Base-by-base conservation (phyloP, 305 asterid species). In the Fraxinus greggii region DNA sequence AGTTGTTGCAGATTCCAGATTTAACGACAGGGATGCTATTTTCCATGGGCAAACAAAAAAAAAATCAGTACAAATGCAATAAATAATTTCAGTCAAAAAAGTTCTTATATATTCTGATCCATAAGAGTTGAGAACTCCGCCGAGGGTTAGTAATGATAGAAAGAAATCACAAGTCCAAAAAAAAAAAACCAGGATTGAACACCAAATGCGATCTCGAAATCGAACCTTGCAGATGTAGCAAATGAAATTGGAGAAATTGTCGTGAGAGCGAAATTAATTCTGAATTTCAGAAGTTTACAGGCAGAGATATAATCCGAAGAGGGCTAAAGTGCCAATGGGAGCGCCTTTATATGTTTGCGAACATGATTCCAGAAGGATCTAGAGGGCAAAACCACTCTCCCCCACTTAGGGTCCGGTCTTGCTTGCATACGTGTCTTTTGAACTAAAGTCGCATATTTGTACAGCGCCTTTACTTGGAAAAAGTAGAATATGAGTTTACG, bases 131-230 rank as follows among this genome's bases (percentile, higher is more conserved):
- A 8, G 3, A 45, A 15, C 65, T 38, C 24, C 9, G 29, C 51
- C 63, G 65, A 73, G 89, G 86, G 86, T 80, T 84, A 36, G 75
- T 72, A 74, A 28, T 36, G 35, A 76, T 19, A 70, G 78, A 78
- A 73, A 17, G 28, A 28, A 15, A 24, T 31, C 19, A 17, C 13
- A 28, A 3, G 24, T 56, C 28, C 67, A n/a, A 1, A 3, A 33
- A 54, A 24, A 0, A n/a, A 54, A 0, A 56, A 12, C 73, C 36
- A 54, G 76, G 33, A 23, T 23, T 35, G 26, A 28, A 77, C 59
- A 78, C 77, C n/a, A 28, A 19, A 81, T 26, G 42, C 70, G 54
- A 77, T 38, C 82, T 70, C 75, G 75, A 59, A 76, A 82, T 79
- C 84, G 31, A 63, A 86, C 88, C 86, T 83, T 80, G 48, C 10